A percentile compares a stretch with the other conserved stretches of the same genome.
Evolutionary conservation across 495 filamentous ascomycete species (phyloP).

Genomic region (Coniosporium apollinis): DNA sequence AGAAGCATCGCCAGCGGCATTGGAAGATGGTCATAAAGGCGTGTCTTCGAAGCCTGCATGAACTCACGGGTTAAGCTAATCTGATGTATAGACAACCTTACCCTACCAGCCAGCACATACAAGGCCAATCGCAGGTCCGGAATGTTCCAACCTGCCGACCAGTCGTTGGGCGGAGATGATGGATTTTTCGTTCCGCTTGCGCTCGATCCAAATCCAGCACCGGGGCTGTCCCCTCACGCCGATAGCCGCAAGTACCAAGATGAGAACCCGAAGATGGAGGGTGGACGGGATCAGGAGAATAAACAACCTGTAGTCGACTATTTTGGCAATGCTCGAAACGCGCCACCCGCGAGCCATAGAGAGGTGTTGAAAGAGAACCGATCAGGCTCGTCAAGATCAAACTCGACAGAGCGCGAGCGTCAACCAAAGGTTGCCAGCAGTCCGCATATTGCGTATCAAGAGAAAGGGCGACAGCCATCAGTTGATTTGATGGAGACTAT

Average conservation of each 20-base stretch:
- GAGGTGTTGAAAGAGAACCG: slow-evolving; percentile 21
- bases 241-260: slow-evolving; percentile 10
- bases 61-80: slow-evolving; percentile 6
- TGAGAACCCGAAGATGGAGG: slow-evolving; percentile 3
- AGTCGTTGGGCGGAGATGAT: slow-evolving; percentile 43
- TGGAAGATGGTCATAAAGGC: slow-evolving; percentile 21
- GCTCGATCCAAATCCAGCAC: slow-evolving; percentile 63
- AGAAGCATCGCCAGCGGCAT: slow-evolving; percentile 21
- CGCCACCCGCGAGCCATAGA: slow-evolving; percentile 7
- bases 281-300: no score
- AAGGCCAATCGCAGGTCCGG: slow-evolving; percentile 59
- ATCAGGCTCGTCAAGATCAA: slow-evolving; percentile 35
- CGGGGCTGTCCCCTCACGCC: slow-evolving; percentile 32
- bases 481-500: slow-evolving; percentile 23
- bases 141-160: slow-evolving; percentile 28
- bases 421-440: slow-evolving; percentile 35
- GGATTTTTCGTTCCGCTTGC: slow-evolving; percentile 83
- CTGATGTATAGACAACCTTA: slow-evolving; percentile 33
- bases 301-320: no score
- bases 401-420: slow-evolving; percentile 28
- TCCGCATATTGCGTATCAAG: slow-evolving; percentile 84
- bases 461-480: slow-evolving; percentile 51
- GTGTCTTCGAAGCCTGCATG: slow-evolving; percentile 1
- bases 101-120: slow-evolving; percentile 60
- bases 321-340: slow-evolving; percentile 21